Evolutionary conservation across 2,329 filamentous ascomycete species (phyloP).

Genomic region (Colletotrichum somersetense): DNA sequence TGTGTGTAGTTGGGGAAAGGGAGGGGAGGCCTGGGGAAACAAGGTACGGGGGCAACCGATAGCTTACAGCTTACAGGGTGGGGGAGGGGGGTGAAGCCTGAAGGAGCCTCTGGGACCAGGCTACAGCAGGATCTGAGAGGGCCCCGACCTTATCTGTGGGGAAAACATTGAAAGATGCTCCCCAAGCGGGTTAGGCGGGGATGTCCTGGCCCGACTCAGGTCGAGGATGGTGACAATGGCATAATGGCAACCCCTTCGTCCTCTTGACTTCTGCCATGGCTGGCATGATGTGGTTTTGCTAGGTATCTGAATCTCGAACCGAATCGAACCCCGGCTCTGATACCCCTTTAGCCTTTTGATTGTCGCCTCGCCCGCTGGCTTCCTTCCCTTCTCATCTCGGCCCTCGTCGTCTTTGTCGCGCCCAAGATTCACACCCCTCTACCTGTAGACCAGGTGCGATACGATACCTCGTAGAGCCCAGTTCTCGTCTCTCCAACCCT

Average conservation of each 20-base stretch:
- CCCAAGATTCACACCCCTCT: conserved; percentile 4
- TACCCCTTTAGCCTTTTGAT: not conserved
- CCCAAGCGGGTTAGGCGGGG: conserved; percentile 16
- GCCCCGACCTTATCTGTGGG: conserved; percentile 40
- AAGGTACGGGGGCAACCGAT: conserved; percentile 4
- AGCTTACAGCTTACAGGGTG: not conserved
- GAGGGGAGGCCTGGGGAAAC: conserved; percentile 11
- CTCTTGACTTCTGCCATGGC: not conserved
- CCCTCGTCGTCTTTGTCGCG: not conserved
- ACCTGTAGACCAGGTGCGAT: no score
- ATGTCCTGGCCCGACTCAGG: conserved; percentile 14
- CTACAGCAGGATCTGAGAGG: conserved; percentile 14
- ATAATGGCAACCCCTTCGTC: not conserved
- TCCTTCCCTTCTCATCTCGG: not conserved
- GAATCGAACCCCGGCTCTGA: conserved; percentile 7
- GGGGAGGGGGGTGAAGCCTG: conserved; percentile 4
- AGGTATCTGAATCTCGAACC: not conserved
- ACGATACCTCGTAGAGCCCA: not conserved
- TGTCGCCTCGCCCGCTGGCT: not conserved
- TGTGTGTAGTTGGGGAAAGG: not conserved
- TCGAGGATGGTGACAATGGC: not conserved
- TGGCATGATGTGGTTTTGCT: not conserved
- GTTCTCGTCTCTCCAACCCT: conserved; percentile 6
- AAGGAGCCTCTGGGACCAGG: not conserved
- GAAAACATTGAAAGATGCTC: conserved; percentile 39